Base-by-base conservation (phyloP, 1,284 basidiomycete species). In the Ustilago tritici region DNA sequence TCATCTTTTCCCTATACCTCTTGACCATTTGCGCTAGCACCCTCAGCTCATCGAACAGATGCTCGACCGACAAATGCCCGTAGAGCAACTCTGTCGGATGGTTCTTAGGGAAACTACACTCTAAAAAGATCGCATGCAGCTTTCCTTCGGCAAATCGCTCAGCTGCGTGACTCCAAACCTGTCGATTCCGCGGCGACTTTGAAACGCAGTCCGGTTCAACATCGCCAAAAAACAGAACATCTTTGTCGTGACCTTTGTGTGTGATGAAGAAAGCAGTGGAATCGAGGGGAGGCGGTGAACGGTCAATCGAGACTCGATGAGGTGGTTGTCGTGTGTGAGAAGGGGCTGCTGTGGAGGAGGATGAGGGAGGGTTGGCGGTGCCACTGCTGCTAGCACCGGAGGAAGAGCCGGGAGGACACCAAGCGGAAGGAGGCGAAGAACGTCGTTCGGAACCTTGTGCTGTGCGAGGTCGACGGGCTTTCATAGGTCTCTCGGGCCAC, bases 191-290 rank as follows among this genome's bases (percentile, higher is more conserved):
- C n/a, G 73, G 79, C 11, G 61, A 61, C 31, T 71, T 72, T 6
- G 78, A 78, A 7, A 85, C 67, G 46, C 75, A 70, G 60, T 85
- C 83, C 2, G 83, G 82, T 58, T 85, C 84, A 3, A 85, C 84
- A 63, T 85, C 84, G 36, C 84, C 84, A 56, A 85, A 78, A 67
- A 85, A 84, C 53, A 85, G 75, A 19, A 84, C 82, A 49, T 84
- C 82, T 34, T 66, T 70, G 57, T 82, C 82, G 35, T 78, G 77
- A 9, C 57, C 59, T 28, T 62, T 73, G 76, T 85, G 79, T 4
- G 76, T 83, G 71, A 85, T 80, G 61, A 83, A 81, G 49, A 83
- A 85, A 0, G 82, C 82, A 1, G 84, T 85, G 23, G 78, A 81
- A 46, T 83, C 82, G 41, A 83, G 70, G 49, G 78, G 59, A 9